Evolutionary conservation across 768 basidiomycete genomes (phyloP).

Genomic region (Lactarius akahatsu): DNA sequence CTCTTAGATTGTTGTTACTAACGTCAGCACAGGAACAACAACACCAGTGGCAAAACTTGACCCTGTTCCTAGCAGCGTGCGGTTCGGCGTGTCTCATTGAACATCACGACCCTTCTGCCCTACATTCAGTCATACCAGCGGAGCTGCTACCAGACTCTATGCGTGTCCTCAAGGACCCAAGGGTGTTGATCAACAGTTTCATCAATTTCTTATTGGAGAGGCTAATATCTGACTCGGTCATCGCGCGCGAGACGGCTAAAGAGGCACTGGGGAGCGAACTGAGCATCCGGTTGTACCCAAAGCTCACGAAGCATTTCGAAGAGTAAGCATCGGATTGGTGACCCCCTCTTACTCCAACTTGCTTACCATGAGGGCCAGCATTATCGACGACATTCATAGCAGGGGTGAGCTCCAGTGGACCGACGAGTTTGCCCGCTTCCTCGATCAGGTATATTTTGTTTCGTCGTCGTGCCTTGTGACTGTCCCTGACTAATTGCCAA

Average conservation of each 20-base stretch:
- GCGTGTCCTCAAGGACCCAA: constrained; percentile 60
- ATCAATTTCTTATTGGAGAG: constrained; percentile 67
- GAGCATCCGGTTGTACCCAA: constrained; percentile 63
- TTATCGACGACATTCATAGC: constrained; percentile 52
- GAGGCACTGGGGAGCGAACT: constrained; percentile 82
- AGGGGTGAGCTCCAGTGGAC: constrained; percentile 45
- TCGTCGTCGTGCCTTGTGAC: constrained; percentile 2
- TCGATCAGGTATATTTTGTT: constrained; percentile 63
- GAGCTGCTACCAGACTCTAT: constrained; percentile 69
- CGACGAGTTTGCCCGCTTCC: constrained; percentile 51
- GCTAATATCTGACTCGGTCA: constrained; percentile 59
- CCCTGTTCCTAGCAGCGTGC: constrained; percentile 73
- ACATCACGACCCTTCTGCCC: constrained; percentile 47
- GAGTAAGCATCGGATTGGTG: constrained; percentile 49
- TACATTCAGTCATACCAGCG: constrained; percentile 54
- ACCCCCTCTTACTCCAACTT: background rate
- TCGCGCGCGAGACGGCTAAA: constrained; percentile 73
- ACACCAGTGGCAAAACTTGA: constrained; percentile 83
- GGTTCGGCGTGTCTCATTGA: constrained; percentile 64
- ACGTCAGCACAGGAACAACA: constrained; percentile 56
- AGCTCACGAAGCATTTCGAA: constrained; percentile 68
- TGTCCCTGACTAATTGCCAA: constrained; percentile 1
- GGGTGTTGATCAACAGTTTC: constrained; percentile 60
- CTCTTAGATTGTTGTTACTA: constrained; percentile 8
- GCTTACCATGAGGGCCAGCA: constrained; percentile 37